A percentile compares a stretch with the other conserved stretches of the same genome.
Conservation (phyloP, 805 yeast genomes). For the Barnettozyma sp. region DNA sequence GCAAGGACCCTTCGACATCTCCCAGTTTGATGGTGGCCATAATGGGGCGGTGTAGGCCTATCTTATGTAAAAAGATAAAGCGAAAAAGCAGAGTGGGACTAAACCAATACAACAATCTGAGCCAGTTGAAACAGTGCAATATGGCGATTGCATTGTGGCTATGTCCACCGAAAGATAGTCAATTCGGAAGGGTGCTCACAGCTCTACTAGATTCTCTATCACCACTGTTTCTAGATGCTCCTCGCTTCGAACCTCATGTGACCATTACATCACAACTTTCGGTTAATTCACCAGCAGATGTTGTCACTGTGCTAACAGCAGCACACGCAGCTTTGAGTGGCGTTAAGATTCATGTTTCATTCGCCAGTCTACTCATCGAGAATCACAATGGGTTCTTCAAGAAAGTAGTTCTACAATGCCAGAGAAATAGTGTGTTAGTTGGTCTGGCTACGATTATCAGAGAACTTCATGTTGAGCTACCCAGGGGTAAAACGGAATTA, state of each 20-base stretch:
- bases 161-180: conserved; percentile 52
- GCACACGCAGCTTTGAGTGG: conserved; percentile 46
- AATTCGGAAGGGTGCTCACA: conserved; percentile 47
- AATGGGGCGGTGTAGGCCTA: no score
- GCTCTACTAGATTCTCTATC: conserved; percentile 58
- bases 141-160: conserved; percentile 59
- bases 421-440: conserved; percentile 20
- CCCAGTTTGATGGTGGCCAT: no score
- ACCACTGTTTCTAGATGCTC: conserved; percentile 68
- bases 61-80: no score
- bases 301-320: conserved; percentile 49
- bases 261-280: conserved; percentile 62
- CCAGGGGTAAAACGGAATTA: conserved; percentile 24
- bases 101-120: no score
- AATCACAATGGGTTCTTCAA: conserved; percentile 19
- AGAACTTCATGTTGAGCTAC: conserved; percentile 47
- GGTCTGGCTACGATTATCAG: conserved; percentile 42
- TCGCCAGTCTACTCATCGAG: conserved; percentile 16
- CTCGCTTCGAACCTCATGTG: conserved; percentile 66
- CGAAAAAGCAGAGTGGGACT: no score
- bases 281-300: conserved; percentile 46
- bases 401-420: conserved; percentile 19
- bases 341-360: conserved; percentile 10
- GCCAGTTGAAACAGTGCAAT: background rate
- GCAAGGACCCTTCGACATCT: no score